phyloP scores from a whole-genome alignment of 2,329 filamentous ascomycete species.

The Colletotrichum lindemuthianum region DNA sequence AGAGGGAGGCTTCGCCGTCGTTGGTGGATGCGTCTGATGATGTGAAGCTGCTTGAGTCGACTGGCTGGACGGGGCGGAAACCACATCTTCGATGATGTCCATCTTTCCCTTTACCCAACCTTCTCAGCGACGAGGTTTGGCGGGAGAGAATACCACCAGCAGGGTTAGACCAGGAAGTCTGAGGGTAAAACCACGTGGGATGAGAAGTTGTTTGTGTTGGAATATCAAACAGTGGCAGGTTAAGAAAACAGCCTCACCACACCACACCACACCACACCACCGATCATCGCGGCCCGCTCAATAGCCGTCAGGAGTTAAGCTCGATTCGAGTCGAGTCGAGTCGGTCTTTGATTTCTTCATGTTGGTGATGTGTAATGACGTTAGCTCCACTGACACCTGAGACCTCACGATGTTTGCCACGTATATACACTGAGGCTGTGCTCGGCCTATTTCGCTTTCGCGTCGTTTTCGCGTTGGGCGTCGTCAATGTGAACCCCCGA shows the following conservation, averaged over 20 bases:
- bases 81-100: too few species aligned
- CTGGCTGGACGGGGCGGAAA: too few species aligned
- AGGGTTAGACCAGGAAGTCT: too few species aligned
- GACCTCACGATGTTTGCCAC: not conserved
- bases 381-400: constrained; percentile 1
- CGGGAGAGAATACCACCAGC: not conserved
- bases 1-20: not conserved
- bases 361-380: constrained; percentile 4
- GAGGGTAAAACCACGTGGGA: constrained; percentile 4
- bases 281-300: constrained; percentile 12
- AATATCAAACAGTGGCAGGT: constrained; percentile 10
- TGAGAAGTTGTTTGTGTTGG: not conserved
- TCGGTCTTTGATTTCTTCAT: not conserved
- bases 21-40: constrained; percentile 8
- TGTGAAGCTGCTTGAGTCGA: not conserved
- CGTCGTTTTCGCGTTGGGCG: constrained; percentile 12
- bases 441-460: not conserved
- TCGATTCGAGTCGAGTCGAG: not conserved
- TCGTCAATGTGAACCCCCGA: too few species aligned
- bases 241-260: not conserved
- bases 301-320: not conserved
- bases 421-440: not conserved
- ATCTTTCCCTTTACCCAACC: too few species aligned
- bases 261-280: not conserved
- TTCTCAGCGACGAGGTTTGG: not conserved